A percentile compares a stretch with the other conserved stretches of the same genome.
phyloP scores from a whole-genome alignment of 2,329 filamentous ascomycete genomes.

The Fusarium siculi region DNA sequence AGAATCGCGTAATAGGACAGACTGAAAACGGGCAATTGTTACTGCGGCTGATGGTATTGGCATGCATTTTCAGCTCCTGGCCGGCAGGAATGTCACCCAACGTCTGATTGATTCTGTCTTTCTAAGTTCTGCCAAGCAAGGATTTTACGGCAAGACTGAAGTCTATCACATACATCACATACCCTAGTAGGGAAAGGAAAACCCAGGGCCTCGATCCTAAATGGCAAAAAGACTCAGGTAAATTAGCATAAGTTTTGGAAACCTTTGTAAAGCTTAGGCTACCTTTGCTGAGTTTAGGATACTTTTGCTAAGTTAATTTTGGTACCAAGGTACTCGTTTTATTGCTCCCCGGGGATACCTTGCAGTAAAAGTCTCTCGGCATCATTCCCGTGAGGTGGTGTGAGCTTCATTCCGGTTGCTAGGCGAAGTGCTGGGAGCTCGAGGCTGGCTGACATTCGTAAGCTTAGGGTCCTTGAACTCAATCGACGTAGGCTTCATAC shows the following conservation, averaged over 20 bases:
- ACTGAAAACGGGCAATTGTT: background rate
- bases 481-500: background rate
- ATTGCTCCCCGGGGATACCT: accelerated
- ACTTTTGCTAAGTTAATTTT: too few relatives aligned
- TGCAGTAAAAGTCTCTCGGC: background rate
- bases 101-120: background rate
- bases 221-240: too few relatives aligned
- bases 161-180: background rate
- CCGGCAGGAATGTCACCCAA: background rate
- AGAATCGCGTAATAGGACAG: accelerated
- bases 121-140: background rate
- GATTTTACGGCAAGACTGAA: accelerated
- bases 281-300: too few relatives aligned
- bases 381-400: background rate
- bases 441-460: background rate
- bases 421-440: background rate
- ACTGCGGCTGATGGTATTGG: background rate
- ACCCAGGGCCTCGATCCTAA: too few relatives aligned
- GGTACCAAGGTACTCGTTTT: accelerated
- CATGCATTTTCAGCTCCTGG: background rate
- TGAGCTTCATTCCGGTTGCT: background rate
- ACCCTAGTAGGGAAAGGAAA: too few relatives aligned
- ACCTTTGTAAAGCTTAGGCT: too few relatives aligned
- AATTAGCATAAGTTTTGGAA: too few relatives aligned
- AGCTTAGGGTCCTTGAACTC: background rate